Percentiles rank a stretch among this genome's conserved stretches.
These are phyloP conservation scores for Diaporthe sp. DNA, from an alignment of 2,329 filamentous ascomycete genomes.

Conservation along the genomic window DNA sequence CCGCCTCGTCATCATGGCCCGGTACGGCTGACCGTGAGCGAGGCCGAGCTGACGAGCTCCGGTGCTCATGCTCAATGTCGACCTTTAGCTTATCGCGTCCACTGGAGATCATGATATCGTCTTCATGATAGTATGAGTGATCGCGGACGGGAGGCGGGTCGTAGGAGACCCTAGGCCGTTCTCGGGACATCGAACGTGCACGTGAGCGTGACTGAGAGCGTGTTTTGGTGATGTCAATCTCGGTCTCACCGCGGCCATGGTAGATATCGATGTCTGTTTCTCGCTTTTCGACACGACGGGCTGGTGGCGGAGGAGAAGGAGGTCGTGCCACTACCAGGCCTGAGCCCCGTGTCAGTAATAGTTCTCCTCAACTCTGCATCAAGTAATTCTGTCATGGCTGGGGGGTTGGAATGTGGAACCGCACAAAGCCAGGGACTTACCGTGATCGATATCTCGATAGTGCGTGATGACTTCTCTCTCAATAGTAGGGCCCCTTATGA, in stretches of 20 bases:
- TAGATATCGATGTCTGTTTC: constrained; percentile 73
- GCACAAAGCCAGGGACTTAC: constrained; percentile 57
- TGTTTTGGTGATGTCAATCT: constrained; percentile 64
- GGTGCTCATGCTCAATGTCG: constrained; percentile 51
- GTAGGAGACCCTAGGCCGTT: constrained; percentile 42
- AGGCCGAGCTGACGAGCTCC: constrained; percentile 51
- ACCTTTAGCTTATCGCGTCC: constrained; percentile 61
- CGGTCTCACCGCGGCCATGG: constrained; percentile 63
- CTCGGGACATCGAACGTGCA: constrained; percentile 49
- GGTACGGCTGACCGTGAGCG: constrained; percentile 64
- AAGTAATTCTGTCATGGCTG: too few species aligned
- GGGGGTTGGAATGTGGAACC: too few species aligned
- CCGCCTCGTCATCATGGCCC: constrained; percentile 72
- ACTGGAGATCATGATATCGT: constrained; percentile 73
- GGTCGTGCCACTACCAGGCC: constrained; percentile 59
- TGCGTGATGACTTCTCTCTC: constrained; percentile 91
- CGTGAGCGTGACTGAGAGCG: constrained; percentile 53
- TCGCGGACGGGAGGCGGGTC: constrained; percentile 49
- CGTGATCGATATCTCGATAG: constrained; percentile 88
- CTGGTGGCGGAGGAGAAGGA: constrained; percentile 61
- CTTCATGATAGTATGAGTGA: constrained; percentile 62
- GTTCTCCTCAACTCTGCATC: neutral
- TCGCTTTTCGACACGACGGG: constrained; percentile 57
- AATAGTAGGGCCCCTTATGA: constrained; percentile 81
- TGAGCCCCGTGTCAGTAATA: constrained; percentile 40